Evolutionary conservation across 225 moss, liverwort and hornwort species (phyloP), one percentile per base, ranked within the genome.

Genomic region (Antitrichia curtipendula): DNA sequence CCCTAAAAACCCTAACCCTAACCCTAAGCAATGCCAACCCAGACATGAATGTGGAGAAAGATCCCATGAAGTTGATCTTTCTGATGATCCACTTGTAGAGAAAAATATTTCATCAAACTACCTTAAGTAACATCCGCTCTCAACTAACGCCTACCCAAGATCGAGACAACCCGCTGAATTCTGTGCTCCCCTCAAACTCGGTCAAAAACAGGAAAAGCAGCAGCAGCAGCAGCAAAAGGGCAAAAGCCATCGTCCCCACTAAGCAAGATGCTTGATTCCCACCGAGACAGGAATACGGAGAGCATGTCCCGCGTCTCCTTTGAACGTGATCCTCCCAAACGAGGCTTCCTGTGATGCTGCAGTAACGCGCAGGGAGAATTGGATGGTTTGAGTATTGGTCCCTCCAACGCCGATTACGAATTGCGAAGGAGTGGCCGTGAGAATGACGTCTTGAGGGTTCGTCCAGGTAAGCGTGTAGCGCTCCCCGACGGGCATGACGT

Each of bases 381-480:
- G 63, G 86, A 91, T 86, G 82, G 43, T 80, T 83, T 91, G 79
- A 17, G 78, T 86, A 10, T 83, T 86, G 7, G 22, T 70, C 27
- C 12, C 34, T 31, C 65, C 82, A 3, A 59, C 50, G 28, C 83
- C 87, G 5, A 91, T 64, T 2, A 52, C 22, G 69, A 91, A 91
- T 12, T 60, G 59, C 12, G 82, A 76, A 40, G 91, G 91, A 27
- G 50, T 82, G 77, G 58, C 87, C 3, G 87, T 78, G 63, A 89
- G 40, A 16, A 77, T 16, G 71, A 85, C 75, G 47, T 52, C 87
- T 5, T 58, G 49, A 3, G 91, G 91, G 63, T 78, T 89, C 22
- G 91, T 91, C 87, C 91, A 89, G 12, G 82, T 56, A 10, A 85
- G 36, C 7, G 77, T 89, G 85, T 91, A 89, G 29, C 76, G 73